Base-by-base conservation (phyloP, 176 grass and related monocot species). In the Carex kokanica region DNA sequence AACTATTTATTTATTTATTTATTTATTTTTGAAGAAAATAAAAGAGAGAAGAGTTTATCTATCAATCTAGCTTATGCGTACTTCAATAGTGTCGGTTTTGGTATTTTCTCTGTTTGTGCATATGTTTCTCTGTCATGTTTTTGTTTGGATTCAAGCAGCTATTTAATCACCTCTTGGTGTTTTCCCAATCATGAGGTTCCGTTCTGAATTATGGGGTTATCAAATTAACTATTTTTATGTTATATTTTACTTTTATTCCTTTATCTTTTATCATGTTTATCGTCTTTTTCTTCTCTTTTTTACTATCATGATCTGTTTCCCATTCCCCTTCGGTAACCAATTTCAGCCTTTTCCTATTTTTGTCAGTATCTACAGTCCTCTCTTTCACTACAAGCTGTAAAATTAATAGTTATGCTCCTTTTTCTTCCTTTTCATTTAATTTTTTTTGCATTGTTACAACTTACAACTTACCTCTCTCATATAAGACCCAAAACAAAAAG, bases 321-420 rank as follows among this genome's bases (percentile, higher is more conserved):
- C 67, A 85, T 64, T 84, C 81, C 55, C 81, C 58, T 82, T 38
- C 82, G 70, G 74, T 60, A 85, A 4, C 77, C 62, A 82, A 85
- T 74, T 61, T 78, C 92, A 87, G 89, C 92, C 84, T 94, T 94
- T 94, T 87, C 86, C 84, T 94, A 83, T 83, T 94, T 56, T 91
- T 94, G 92, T 94, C 87, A 91, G 78, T 81, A 83, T 84, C 56
- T 78, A 88, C 31, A 69, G 67, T 60, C 64, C 32, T 79, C 31
- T 79, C 36, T 53, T 66, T 79, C 60, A 54, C 72, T 86, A 77
- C 34, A 38, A 86, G 18, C 38, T 23, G 70, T 74, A 74, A 74
- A 54, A 78, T 24, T 29, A 78, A 31, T 56, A 78, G 6, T 10
- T 18, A 18, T 77, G 51, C 24, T 78, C 24, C 25, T 32, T 14